Evolutionary conservation across 2,329 filamentous ascomycete genomes (phyloP), one percentile per base, ranked within the genome.

Genomic region (Colletotrichum spinosum): DNA sequence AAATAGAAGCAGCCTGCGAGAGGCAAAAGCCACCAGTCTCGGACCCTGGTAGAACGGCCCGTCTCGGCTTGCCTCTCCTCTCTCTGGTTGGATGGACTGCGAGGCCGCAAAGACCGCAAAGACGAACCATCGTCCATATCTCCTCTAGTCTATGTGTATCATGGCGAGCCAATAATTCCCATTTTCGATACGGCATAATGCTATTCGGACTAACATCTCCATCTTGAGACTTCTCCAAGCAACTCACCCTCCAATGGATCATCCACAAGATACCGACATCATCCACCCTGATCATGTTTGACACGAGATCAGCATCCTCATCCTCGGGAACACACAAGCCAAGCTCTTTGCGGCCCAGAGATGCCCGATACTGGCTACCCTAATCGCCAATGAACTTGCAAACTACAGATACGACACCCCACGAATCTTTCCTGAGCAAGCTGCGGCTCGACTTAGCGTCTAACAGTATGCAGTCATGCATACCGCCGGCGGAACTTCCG

Each of bases 371-470:
- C 62, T 55, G 58, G 41, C 41, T 51, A 39, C 38, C 25, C 25
- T 2, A 25, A 25, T 5, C 25, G 25, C 25, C 25, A 25, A 25
- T 25, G 25, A 5, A 25, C 25, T 25, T 25, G 25, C 25, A 25
- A 25, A 25, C 25, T 25, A 25, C 25, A 25, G 4, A 25, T 25
- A 25, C 25, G 4, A 25, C 4, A 25, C 25, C 25, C 25, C 25
- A 25, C 25, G 25, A 25, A 25, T 38, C 38, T 37, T 50, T n/a
- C 37, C 42, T 60, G 61, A 60, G 55, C 60, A 60, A 60, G 60
- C 60, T 54, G 55, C 54, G 60, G 49, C 55, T 64, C 52, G 51
- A 10, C 45, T 10, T 44, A 45, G 59, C 41, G 34, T 12, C 33
- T 17, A 17, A 35, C 33, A 17, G 35, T 34, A 33, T 52, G 11